These are phyloP conservation scores for Madurella fahalii DNA, from an alignment of 2,329 filamentous ascomycete species.

Conservation along the genomic window DNA sequence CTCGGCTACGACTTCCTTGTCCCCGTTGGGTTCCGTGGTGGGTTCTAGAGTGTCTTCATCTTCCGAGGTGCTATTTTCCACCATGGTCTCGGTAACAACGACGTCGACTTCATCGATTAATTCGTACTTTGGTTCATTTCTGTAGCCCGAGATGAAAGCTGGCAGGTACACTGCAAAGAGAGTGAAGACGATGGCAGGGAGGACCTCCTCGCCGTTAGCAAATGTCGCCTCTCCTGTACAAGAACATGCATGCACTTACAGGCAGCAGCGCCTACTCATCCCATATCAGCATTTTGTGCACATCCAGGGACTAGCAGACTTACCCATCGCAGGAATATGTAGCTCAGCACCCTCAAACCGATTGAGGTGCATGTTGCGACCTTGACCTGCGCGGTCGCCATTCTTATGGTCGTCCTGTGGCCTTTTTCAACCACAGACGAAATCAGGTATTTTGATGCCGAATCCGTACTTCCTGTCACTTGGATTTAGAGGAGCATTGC, in stretches of 20 bases:
- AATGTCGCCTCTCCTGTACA: not conserved
- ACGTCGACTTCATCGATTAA: slow-evolving; percentile 59
- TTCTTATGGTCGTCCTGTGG: slow-evolving; percentile 14
- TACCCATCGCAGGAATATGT: slow-evolving; percentile 62
- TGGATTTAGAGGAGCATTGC: not conserved
- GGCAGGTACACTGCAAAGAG: slow-evolving; percentile 64
- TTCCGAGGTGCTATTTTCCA: slow-evolving; percentile 22
- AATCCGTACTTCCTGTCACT: not conserved
- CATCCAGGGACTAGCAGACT: slow-evolving; percentile 21
- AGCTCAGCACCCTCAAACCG: slow-evolving; percentile 46
- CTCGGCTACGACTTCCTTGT: slow-evolving; percentile 17
- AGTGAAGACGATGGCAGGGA: slow-evolving; percentile 46
- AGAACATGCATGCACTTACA: slow-evolving; percentile 26
- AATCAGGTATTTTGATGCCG: not conserved
- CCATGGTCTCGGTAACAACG: slow-evolving; percentile 44
- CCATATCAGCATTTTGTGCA: slow-evolving; percentile 13
- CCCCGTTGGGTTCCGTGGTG: slow-evolving; percentile 33
- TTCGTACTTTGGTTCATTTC: slow-evolving; percentile 53
- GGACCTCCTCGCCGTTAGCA: slow-evolving; percentile 17
- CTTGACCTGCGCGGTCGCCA: slow-evolving; percentile 31
- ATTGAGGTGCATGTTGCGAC: slow-evolving; percentile 44
- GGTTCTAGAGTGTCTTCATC: slow-evolving; percentile 24
- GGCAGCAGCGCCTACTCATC: slow-evolving; percentile 33
- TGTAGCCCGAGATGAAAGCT: slow-evolving; percentile 57
- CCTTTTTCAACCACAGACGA: not conserved